Percentiles rank a stretch among this genome's conserved stretches.
Evolutionary conservation across 371 early-diverging fungal species (phyloP).

Genomic region (Blakeslea trispora): DNA sequence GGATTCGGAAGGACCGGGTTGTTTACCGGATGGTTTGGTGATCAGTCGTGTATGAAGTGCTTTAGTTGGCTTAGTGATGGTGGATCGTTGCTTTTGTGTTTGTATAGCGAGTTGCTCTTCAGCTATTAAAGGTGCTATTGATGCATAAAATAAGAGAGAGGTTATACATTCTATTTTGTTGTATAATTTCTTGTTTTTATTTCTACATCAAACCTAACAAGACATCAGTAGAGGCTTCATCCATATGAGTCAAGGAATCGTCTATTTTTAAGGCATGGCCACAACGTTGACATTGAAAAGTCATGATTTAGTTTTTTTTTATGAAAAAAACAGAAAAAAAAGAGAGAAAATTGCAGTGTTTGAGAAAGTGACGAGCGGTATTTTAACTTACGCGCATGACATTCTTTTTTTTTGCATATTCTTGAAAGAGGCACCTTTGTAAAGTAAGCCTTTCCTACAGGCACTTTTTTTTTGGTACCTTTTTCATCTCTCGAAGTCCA

Average conservation of each 20-base stretch:
- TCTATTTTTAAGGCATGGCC: slow-evolving; percentile 59
- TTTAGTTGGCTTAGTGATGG: not conserved
- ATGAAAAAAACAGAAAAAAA: slow-evolving; percentile 8
- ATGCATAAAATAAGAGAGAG: too few relatives aligned
- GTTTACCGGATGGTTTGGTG: slow-evolving; percentile 13
- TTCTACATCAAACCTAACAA: too few relatives aligned
- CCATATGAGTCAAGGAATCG: slow-evolving; percentile 59
- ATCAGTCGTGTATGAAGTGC: slow-evolving; percentile 7
- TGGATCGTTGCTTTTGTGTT: slow-evolving; percentile 10
- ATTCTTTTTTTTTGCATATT: too few relatives aligned
- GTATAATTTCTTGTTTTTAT: too few relatives aligned
- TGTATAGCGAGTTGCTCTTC: slow-evolving; percentile 32
- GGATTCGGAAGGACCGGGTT: slow-evolving; percentile 54
- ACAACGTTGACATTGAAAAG: slow-evolving; percentile 58
- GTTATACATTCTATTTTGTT: too few relatives aligned
- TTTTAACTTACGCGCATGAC: too few relatives aligned
- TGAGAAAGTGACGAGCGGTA: too few relatives aligned
- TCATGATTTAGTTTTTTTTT: slow-evolving; percentile 11
- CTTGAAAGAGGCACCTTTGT: too few relatives aligned
- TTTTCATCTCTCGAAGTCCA: too few relatives aligned
- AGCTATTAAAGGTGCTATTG: slow-evolving; percentile 29
- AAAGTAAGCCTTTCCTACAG: too few relatives aligned
- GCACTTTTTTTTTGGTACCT: too few relatives aligned
- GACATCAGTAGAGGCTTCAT: slow-evolving; percentile 52
- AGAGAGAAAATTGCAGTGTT: not conserved